Evolutionary conservation across 352 stramenopile genomes (phyloP).

Genomic region (Phytopythium oedochilum): DNA sequence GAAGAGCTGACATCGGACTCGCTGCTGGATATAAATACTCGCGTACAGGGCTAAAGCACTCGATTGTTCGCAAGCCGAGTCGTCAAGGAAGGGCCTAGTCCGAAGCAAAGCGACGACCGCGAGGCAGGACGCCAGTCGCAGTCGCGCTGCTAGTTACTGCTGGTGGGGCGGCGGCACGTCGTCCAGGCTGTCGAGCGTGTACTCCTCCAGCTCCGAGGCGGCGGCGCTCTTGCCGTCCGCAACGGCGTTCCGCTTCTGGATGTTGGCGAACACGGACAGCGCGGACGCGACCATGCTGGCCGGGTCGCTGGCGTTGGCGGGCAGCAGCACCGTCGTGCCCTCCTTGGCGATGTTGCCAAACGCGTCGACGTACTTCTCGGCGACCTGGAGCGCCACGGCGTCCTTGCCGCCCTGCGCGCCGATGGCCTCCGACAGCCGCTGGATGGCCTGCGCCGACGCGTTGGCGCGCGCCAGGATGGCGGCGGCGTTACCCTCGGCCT

Average conservation of each 20-base stretch:
- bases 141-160: neutral
- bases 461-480: slow-evolving; percentile 80
- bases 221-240: slow-evolving; percentile 15
- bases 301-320: slow-evolving; percentile 77
- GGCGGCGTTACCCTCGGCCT: slow-evolving; percentile 82
- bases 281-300: slow-evolving; percentile 89
- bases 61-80: too few relatives aligned
- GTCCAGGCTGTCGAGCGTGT: slow-evolving; percentile 64
- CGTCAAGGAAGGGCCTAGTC: too few relatives aligned
- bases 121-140: too few relatives aligned
- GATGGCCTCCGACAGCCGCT: slow-evolving; percentile 70
- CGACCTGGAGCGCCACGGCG: slow-evolving; percentile 81
- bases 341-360: slow-evolving; percentile 90
- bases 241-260: slow-evolving; percentile 74
- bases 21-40: slow-evolving; percentile 1
- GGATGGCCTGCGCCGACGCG: slow-evolving; percentile 80
- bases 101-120: too few relatives aligned
- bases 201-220: slow-evolving; percentile 30
- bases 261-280: slow-evolving; percentile 84
- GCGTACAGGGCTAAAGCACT: too few relatives aligned
- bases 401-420: slow-evolving; percentile 61
- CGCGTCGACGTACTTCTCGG: slow-evolving; percentile 91
- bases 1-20: too few relatives aligned
- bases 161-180: slow-evolving; percentile 13
- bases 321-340: slow-evolving; percentile 81